phyloP scores from a whole-genome alignment of 257 asterid genomes.

The Verbena officinalis region DNA sequence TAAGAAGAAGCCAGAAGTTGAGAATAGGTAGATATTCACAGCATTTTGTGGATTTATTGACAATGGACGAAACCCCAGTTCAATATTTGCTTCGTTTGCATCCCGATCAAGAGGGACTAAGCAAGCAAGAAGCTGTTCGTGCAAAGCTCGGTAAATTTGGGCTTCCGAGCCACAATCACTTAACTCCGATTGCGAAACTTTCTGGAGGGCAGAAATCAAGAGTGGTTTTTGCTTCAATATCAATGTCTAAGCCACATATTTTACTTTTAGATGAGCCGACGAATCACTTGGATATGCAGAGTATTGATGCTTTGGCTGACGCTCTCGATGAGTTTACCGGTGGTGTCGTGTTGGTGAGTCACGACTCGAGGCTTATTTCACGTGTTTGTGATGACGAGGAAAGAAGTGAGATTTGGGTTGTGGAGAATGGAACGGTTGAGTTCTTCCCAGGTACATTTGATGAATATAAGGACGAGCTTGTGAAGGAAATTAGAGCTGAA shows the following conservation, averaged over 20 bases:
- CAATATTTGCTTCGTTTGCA: slow-evolving; percentile 62
- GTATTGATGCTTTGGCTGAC: slow-evolving; percentile 63
- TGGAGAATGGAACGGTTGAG: slow-evolving; percentile 59
- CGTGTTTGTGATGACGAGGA: slow-evolving; percentile 63
- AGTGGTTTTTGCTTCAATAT: slow-evolving; percentile 62
- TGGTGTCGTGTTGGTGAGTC: slow-evolving; percentile 63
- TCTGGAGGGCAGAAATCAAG: slow-evolving; percentile 70
- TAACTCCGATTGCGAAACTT: slow-evolving; percentile 55
- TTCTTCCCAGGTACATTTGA: slow-evolving; percentile 48
- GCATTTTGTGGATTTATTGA: slow-evolving; percentile 60
- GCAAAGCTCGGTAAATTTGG: slow-evolving; percentile 68
- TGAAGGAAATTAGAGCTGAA: slow-evolving; percentile 55
- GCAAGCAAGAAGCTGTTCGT: slow-evolving; percentile 66
- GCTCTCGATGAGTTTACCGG: slow-evolving; percentile 67
- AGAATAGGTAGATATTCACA: slow-evolving; percentile 67
- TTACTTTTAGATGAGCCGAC: slow-evolving; percentile 62
- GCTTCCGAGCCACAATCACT: slow-evolving; percentile 67
- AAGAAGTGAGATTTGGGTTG: slow-evolving; percentile 57
- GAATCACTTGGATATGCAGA: slow-evolving; percentile 72
- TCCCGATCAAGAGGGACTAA: slow-evolving; percentile 61
- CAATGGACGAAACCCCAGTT: slow-evolving; percentile 63
- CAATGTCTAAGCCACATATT: slow-evolving; percentile 69
- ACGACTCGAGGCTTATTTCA: slow-evolving; percentile 57
- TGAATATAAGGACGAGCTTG: slow-evolving; percentile 59
- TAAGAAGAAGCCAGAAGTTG: slow-evolving; percentile 58